These are phyloP conservation scores for Trichoderma afroharzianum DNA, from an alignment of 2,329 filamentous ascomycete species.

Conservation along the genomic window DNA sequence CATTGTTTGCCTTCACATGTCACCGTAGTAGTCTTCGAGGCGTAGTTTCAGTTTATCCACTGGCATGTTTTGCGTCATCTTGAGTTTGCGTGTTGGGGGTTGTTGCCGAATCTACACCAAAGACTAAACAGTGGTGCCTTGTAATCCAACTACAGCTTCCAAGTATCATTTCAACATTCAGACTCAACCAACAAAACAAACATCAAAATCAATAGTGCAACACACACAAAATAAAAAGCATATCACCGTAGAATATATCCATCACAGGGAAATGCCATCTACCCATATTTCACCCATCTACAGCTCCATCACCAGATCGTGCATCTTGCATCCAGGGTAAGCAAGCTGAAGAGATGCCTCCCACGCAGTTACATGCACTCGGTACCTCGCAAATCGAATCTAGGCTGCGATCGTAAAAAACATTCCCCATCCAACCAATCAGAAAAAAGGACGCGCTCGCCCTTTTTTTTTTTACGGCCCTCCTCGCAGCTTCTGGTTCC, in stretches of 20 bases:
- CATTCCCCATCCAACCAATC: not conserved
- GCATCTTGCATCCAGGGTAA: constrained; percentile 7
- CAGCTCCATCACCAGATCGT: not conserved
- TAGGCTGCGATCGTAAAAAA: constrained; percentile 5
- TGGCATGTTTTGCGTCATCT: not conserved
- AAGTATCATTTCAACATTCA: not conserved
- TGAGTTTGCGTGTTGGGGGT: not conserved
- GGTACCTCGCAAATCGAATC: not conserved
- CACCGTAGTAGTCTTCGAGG: not conserved
- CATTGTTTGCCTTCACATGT: not conserved
- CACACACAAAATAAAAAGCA: not conserved
- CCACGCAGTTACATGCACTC: not conserved
- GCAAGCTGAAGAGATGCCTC: not conserved
- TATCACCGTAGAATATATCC: not conserved
- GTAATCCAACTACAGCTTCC: not conserved
- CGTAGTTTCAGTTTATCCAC: not conserved
- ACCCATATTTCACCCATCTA: not conserved
- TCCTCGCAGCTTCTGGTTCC: not conserved
- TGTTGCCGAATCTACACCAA: not conserved
- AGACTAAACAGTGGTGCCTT: not conserved
- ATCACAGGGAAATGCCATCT: not conserved
- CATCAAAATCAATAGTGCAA: not conserved
- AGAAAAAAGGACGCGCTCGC: constrained; percentile 7
- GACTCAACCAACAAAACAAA: not conserved
- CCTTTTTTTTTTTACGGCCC: not conserved